Conservation (phyloP, 352 stramenopile genomes). For the Phytophthora lateralis region DNA sequence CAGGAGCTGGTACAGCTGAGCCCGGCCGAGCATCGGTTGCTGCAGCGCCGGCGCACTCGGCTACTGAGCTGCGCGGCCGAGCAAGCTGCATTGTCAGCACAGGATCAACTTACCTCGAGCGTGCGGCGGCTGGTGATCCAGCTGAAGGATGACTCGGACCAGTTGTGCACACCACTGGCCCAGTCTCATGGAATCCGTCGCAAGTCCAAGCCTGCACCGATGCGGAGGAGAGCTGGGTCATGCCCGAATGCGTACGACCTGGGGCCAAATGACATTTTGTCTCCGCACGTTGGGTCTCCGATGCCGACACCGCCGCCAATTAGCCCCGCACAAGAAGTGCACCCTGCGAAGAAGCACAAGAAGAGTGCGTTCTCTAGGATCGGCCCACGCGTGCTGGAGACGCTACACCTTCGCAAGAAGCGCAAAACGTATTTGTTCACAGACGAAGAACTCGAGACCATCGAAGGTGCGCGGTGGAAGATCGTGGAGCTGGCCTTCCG, state of each 20-base stretch:
- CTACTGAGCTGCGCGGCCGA: conserved; percentile 41
- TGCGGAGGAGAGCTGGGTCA: conserved; percentile 66
- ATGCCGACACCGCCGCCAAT: conserved; percentile 14
- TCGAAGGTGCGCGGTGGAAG: conserved; percentile 85
- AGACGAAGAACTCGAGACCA: conserved; percentile 77
- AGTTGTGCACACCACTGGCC: conserved; percentile 23
- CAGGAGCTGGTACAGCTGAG: conserved; percentile 23
- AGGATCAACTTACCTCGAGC: conserved; percentile 73
- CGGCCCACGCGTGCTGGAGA: conserved; percentile 62
- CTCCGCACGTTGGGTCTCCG: conserved; percentile 13
- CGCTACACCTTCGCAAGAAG: conserved; percentile 67
- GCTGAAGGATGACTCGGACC: conserved; percentile 73
- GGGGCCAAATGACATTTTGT: conserved; percentile 4
- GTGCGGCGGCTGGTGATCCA: conserved; percentile 79
- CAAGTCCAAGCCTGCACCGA: conserved; percentile 16
- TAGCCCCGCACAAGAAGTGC: conserved; percentile 17
- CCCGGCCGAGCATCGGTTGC: conserved; percentile 19
- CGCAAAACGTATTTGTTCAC: conserved; percentile 80
- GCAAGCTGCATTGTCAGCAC: conserved; percentile 38
- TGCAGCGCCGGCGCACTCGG: conserved; percentile 24
- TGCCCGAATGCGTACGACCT: conserved; percentile 54
- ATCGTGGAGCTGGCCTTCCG: conserved; percentile 87
- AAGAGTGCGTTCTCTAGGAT: conserved; percentile 65
- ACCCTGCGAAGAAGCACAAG: conserved; percentile 43
- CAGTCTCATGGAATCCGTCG: conserved; percentile 29